Percentiles rank a stretch among this genome's conserved stretches.
Evolutionary conservation across 176 grass and related monocot species (phyloP).

Genomic region (Triticum aestivum): DNA sequence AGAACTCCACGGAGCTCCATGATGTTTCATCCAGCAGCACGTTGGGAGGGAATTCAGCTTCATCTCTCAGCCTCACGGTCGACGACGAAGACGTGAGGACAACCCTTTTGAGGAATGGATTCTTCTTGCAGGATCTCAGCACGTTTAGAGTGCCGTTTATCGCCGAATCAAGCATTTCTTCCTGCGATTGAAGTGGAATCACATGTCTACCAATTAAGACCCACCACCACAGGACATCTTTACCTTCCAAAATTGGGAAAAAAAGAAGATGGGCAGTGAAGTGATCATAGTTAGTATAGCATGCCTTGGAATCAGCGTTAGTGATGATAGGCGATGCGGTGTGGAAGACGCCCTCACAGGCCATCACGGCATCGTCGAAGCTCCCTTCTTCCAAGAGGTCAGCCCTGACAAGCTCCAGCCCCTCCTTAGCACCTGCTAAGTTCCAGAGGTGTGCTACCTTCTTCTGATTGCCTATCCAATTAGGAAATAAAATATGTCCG

Average conservation of each 20-base stretch:
- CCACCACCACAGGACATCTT: not conserved
- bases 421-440: constrained; percentile 67
- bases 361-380: constrained; percentile 78
- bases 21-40: constrained; percentile 63
- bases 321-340: constrained; percentile 67
- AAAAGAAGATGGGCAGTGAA: not conserved
- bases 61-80: constrained; percentile 60
- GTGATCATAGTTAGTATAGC: not conserved
- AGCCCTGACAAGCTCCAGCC: constrained; percentile 71
- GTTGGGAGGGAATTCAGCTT: constrained; percentile 49
- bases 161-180: constrained; percentile 47
- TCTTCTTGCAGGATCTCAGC: constrained; percentile 76
- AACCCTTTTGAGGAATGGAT: constrained; percentile 56
- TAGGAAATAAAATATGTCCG: not conserved
- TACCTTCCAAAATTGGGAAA: not conserved
- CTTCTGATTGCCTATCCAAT: constrained; percentile 57
- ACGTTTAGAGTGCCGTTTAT: constrained; percentile 81
- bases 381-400: constrained; percentile 80
- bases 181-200: not conserved
- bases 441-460: constrained; percentile 82
- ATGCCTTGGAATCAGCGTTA: constrained; percentile 68
- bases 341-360: constrained; percentile 81
- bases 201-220: not conserved
- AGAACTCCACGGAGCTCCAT: constrained; percentile 74
- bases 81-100: constrained; percentile 87